These are phyloP conservation scores for Aphanocladium album DNA, from an alignment of 2,329 filamentous ascomycete species.

Conservation along the genomic window DNA sequence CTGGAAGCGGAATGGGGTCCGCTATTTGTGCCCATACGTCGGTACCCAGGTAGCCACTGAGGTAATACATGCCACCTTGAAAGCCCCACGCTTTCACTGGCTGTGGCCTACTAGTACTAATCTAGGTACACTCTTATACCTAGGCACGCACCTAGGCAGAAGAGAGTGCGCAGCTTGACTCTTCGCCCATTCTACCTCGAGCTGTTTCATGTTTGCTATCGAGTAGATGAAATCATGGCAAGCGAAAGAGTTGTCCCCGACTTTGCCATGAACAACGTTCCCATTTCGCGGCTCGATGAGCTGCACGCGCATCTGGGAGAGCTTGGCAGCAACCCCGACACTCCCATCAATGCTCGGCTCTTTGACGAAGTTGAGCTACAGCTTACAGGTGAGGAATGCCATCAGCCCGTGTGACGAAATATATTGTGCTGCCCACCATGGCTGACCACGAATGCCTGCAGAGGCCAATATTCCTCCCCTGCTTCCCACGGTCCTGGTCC, in stretches of 20 bases:
- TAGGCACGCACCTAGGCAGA: too few species aligned
- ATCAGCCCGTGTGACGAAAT: not conserved
- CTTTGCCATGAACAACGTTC: conserved; percentile 36
- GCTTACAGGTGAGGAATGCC: conserved; percentile 40
- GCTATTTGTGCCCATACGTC: too few species aligned
- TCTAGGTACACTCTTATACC: too few species aligned
- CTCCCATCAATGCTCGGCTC: conserved; percentile 42
- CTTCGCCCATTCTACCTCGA: too few species aligned
- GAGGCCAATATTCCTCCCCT: conserved; percentile 49
- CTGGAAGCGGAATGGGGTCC: not conserved
- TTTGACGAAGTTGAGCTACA: conserved; percentile 57
- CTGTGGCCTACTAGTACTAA: too few species aligned
- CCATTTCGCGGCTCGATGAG: conserved; percentile 48
- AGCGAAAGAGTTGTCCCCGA: conserved; percentile 29
- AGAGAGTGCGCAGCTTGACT: too few species aligned
- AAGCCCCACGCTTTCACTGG: too few species aligned
- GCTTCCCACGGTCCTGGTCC: conserved; percentile 48
- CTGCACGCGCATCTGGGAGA: conserved; percentile 50
- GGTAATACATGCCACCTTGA: too few species aligned
- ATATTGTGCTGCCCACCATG: not conserved
- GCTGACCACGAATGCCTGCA: conserved; percentile 18
- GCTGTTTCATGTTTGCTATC: not conserved
- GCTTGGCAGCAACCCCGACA: conserved; percentile 39
- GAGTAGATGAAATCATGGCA: not conserved
- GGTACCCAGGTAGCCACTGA: too few species aligned